phyloP scores from a whole-genome alignment of 2,329 filamentous ascomycete genomes.

The Xylariaceae sp. region DNA sequence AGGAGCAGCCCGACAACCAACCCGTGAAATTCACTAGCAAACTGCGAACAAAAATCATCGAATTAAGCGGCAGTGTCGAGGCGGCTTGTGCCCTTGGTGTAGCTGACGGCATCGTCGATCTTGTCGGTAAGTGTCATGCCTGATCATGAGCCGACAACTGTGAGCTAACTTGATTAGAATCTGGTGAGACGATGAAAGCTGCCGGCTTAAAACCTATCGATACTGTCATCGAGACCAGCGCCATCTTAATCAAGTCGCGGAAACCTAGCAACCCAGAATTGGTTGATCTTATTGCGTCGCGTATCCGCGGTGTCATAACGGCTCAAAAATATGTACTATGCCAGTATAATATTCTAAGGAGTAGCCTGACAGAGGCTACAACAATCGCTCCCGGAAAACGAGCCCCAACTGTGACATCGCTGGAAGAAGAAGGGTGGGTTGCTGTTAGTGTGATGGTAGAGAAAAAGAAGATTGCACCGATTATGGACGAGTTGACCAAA shows the following conservation, averaged over 20 bases:
- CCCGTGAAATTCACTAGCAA: conserved; percentile 51
- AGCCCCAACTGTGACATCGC: conserved; percentile 85
- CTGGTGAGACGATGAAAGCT: conserved; percentile 96
- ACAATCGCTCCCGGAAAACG: conserved; percentile 91
- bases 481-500: conserved; percentile 82
- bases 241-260: conserved; percentile 90
- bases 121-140: conserved; percentile 74
- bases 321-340: conserved; percentile 94
- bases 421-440: conserved; percentile 91
- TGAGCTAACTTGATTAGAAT: conserved; percentile 64
- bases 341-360: conserved; percentile 89
- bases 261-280: conserved; percentile 79
- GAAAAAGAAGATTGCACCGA: conserved; percentile 81
- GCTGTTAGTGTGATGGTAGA: conserved; percentile 94
- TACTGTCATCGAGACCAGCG: conserved; percentile 86
- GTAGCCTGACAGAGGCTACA: conserved; percentile 68
- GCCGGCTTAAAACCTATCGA: conserved; percentile 93
- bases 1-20: conserved; percentile 42
- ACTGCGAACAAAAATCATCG: conserved; percentile 86
- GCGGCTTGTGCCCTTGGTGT: conserved; percentile 94
- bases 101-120: conserved; percentile 95
- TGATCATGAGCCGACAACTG: background rate
- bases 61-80: conserved; percentile 95
- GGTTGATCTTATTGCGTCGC: conserved; percentile 81
- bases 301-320: conserved; percentile 92